Evolutionary conservation across 1,284 basidiomycete genomes (phyloP), one percentile per base, ranked within the genome.

Genomic region (Pseudozyma sp.): DNA sequence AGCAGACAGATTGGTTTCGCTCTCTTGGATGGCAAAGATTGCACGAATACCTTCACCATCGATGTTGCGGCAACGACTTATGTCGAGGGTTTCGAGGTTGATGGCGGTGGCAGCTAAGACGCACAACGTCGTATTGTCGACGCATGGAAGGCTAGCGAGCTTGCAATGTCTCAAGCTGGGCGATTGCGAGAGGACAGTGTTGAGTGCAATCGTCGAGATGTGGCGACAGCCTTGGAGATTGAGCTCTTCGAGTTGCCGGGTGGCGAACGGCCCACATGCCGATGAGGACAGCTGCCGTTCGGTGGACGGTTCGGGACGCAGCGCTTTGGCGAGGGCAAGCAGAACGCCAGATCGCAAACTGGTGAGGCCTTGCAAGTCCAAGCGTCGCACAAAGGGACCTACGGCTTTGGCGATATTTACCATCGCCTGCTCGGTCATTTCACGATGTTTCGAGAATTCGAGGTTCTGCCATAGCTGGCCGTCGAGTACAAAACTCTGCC

Each of bases 401-500:
- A 57, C 65, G 0, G 70, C 46, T 16, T 60, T 55, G 6, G 66
- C 70, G 14, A 77, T 74, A 13, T 42, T 57, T 39, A 74, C 35
- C 59, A 77, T 68, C 0, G 64, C 70, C 24, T 43, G 51, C 37
- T 74, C 63, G 2, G 70, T 44, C 30, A 77, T 77, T 4, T 63
- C 46, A 1, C 70, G 75, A 83, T 91, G 90, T 4, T 88, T 85
- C 8, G 85, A 87, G 40, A 92, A 87, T 76, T 69, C 63, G 14
- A 75, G 54, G 34, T 51, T 43, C 31, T 87, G 82, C 94, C 94
- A 97, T 16, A 96, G 87, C 81, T 94, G 92, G 8, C 94, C 94
- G 82, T 97, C 94, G 71, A 92, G 90, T 47, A 91, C 90, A 34
- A 95, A 89, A 7, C 86, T 82, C 54, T 88, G 89, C 94, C 94